A percentile compares a stretch with the other conserved stretches of the same genome.
These are phyloP conservation scores for Podila epicladia DNA, from an alignment of 192 early-diverging fungal species.

Conservation along the genomic window DNA sequence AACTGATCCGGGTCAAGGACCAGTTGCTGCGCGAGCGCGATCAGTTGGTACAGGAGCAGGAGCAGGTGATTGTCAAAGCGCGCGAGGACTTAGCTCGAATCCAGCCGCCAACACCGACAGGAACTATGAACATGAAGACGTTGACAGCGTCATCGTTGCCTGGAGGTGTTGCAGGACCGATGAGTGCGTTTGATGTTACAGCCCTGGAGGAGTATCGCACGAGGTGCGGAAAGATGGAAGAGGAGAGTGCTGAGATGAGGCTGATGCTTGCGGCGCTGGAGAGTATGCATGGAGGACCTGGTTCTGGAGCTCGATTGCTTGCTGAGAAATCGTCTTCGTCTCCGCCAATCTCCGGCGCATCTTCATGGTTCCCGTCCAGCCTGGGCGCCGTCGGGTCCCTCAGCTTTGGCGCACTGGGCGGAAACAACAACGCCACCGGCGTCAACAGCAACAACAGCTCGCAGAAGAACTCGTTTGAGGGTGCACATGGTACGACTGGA, in stretches of 20 bases:
- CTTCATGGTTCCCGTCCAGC: conserved; percentile 17
- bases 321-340: conserved; percentile 2
- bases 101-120: neutral
- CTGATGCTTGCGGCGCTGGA: conserved; percentile 37
- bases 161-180: neutral
- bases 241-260: conserved; percentile 47
- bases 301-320: conserved; percentile 43
- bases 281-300: conserved; percentile 19
- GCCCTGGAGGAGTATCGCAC: conserved; percentile 33
- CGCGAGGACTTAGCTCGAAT: neutral
- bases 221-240: conserved; percentile 35
- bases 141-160: neutral
- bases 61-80: conserved; percentile 1
- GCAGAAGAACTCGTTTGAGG: neutral
- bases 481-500: neutral
- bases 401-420: conserved; percentile 11
- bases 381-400: conserved; percentile 11
- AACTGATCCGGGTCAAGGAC: conserved; percentile 43
- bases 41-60: conserved; percentile 20
- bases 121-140: too few species aligned
- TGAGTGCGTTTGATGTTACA: conserved; percentile 28
- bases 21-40: conserved; percentile 26
- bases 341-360: neutral
- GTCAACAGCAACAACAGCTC: conserved; percentile 1
- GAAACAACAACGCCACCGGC: neutral